These are phyloP conservation scores for Yamadazyma taylorii DNA, from an alignment of 1,139 yeast species.

Conservation along the genomic window DNA sequence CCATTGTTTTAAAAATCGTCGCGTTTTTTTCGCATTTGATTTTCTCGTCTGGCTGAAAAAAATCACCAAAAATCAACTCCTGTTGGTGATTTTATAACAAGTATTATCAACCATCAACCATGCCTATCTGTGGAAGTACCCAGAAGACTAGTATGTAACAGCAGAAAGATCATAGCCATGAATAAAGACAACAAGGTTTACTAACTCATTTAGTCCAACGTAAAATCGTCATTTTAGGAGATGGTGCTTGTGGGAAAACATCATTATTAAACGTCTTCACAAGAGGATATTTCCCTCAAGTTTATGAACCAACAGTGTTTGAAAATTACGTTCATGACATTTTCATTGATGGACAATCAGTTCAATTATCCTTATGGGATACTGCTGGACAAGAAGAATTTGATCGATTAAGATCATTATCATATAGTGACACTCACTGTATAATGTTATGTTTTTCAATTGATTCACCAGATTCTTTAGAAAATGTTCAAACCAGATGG, in stretches of 20 bases:
- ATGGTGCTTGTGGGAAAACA: slow-evolving; percentile 75
- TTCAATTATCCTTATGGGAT: slow-evolving; percentile 94
- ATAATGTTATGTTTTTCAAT: slow-evolving; percentile 95
- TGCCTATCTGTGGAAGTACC: slow-evolving; percentile 73
- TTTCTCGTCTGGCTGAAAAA: neutral
- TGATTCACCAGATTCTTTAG: slow-evolving; percentile 91
- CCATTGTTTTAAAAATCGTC: too few species aligned
- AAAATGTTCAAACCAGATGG: slow-evolving; percentile 93
- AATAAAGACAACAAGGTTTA: neutral
- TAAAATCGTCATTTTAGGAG: slow-evolving; percentile 93
- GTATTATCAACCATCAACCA: slow-evolving; percentile 20
- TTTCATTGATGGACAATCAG: slow-evolving; percentile 90
- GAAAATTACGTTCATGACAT: slow-evolving; percentile 98
- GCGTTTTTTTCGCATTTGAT: neutral
- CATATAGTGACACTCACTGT: slow-evolving; percentile 94
- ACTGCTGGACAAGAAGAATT: slow-evolving; percentile 99
- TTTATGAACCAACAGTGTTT: slow-evolving; percentile 96
- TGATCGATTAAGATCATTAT: slow-evolving; percentile 84
- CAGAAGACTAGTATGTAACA: slow-evolving; percentile 62
- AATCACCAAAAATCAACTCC: too few species aligned
- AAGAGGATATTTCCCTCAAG: slow-evolving; percentile 96
- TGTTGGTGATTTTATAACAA: neutral
- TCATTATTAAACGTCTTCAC: slow-evolving; percentile 86
- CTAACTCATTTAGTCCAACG: slow-evolving; percentile 54
- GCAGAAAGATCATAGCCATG: neutral